These are phyloP conservation scores for Citrus mangshanensis DNA, from an alignment of 345 rosid genomes.

Conservation along the genomic window DNA sequence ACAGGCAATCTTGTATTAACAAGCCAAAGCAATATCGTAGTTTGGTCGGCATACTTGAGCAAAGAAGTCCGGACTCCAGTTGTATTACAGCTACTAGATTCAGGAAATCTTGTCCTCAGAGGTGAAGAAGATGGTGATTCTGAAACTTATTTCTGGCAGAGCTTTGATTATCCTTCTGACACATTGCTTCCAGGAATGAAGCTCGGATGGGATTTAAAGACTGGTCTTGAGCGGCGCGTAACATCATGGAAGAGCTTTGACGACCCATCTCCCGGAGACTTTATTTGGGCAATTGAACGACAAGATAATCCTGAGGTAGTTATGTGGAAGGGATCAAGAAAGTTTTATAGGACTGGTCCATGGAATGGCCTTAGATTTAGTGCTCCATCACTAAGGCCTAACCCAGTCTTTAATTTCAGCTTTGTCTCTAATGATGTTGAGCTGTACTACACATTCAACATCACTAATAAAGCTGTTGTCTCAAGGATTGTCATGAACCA, in stretches of 20 bases:
- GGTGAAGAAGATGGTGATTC: too few relatives aligned
- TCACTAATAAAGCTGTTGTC: conserved; percentile 16
- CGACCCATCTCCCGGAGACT: conserved; percentile 47
- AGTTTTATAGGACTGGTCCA: conserved; percentile 30
- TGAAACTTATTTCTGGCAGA: too few relatives aligned
- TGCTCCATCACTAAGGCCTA: conserved; percentile 11
- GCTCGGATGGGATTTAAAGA: conserved; percentile 43
- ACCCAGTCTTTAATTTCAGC: conserved; percentile 18
- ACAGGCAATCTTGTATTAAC: conserved; percentile 20
- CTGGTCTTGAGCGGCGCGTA: conserved; percentile 24
- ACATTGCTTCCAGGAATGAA: not conserved
- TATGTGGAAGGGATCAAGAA: conserved; percentile 14
- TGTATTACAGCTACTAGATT: too few relatives aligned
- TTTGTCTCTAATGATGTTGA: conserved; percentile 28
- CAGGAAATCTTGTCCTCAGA: too few relatives aligned
- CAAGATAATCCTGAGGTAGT: conserved; percentile 35
- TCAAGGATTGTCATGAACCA: conserved; percentile 33
- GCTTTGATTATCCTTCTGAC: too few relatives aligned
- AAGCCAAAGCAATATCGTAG: conserved; percentile 1
- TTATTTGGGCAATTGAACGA: conserved; percentile 25
- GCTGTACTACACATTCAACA: conserved; percentile 27
- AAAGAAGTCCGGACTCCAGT: too few relatives aligned
- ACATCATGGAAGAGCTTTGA: conserved; percentile 40
- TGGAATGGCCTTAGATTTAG: conserved; percentile 43
- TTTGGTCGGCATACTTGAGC: conserved; percentile 13